phyloP scores from a whole-genome alignment of 2,329 filamentous ascomycete genomes.

The Pseudocercospora eumusae region DNA sequence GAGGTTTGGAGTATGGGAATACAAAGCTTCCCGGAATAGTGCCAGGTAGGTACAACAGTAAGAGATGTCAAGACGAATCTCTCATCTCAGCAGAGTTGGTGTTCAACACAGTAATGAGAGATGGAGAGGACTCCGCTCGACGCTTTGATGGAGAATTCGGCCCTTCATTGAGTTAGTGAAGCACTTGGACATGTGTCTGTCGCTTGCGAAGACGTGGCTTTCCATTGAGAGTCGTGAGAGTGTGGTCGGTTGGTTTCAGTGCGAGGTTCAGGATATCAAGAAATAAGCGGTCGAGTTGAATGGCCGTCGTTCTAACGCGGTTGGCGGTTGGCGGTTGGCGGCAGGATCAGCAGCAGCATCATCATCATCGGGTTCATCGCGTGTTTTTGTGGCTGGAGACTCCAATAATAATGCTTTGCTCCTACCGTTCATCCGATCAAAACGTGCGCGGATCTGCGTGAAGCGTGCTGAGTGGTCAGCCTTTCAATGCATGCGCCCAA shows the following conservation, averaged over 20 bases:
- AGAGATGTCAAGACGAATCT: too few species aligned
- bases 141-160: neutral
- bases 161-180: neutral
- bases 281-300: neutral
- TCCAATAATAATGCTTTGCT: neutral
- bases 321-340: too few species aligned
- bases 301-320: too few species aligned
- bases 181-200: neutral
- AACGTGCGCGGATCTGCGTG: neutral
- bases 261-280: neutral
- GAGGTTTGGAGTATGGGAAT: neutral
- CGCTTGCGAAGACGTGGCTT: neutral
- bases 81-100: too few species aligned
- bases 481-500: neutral
- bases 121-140: too few species aligned
- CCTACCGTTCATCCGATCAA: slow-evolving; percentile 5
- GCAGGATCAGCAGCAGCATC: neutral
- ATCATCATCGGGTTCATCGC: neutral
- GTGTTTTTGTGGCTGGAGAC: neutral
- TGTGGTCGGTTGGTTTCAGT: neutral
- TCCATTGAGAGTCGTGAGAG: neutral
- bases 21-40: slow-evolving; percentile 1
- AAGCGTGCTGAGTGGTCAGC: neutral
- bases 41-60: neutral
- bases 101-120: too few species aligned